Conservation (phyloP, 2,329 filamentous ascomycete genomes). For the Rachicladosporium sp. region DNA sequence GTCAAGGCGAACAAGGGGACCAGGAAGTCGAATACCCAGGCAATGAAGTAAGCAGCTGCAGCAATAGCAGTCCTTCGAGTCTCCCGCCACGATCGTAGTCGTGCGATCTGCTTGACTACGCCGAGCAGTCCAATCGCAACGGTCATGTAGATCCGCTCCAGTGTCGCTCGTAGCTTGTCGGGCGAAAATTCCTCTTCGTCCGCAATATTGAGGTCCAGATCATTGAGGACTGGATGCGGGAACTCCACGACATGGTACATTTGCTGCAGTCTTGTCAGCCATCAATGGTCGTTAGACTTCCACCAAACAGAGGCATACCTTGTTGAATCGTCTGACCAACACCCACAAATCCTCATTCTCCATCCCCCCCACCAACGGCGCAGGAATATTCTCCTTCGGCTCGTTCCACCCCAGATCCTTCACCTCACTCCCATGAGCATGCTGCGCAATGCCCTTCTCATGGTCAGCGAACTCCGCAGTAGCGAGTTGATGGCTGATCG, state of each 20-base stretch:
- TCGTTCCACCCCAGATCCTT: conserved; percentile 62
- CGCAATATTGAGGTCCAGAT: conserved; percentile 67
- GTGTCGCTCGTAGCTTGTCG: conserved; percentile 64
- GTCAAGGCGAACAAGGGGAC: conserved; percentile 47
- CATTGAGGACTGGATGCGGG: conserved; percentile 46
- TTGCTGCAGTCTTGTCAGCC: conserved; percentile 33
- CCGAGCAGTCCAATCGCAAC: conserved; percentile 55
- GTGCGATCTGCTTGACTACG: conserved; percentile 60
- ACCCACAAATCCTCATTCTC: conserved; percentile 64
- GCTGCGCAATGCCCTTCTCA: conserved; percentile 34
- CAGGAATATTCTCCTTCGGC: conserved; percentile 40
- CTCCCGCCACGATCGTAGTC: conserved; percentile 71
- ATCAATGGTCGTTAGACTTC: background rate
- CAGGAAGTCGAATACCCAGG: conserved; percentile 62
- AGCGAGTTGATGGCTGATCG: conserved; percentile 36
- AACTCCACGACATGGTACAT: conserved; percentile 61
- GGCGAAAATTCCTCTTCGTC: conserved; percentile 77
- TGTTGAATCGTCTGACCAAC: conserved; percentile 60
- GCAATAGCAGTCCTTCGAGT: conserved; percentile 55
- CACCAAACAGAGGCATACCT: conserved; percentile 31
- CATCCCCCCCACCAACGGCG: conserved; percentile 53
- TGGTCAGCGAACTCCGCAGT: conserved; percentile 29
- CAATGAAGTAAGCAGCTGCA: conserved; percentile 45
- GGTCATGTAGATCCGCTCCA: conserved; percentile 74
- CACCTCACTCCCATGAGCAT: conserved; percentile 39